Conservation (phyloP, 73 alveolate species). For the Symbiodinium pilosum region DNA sequence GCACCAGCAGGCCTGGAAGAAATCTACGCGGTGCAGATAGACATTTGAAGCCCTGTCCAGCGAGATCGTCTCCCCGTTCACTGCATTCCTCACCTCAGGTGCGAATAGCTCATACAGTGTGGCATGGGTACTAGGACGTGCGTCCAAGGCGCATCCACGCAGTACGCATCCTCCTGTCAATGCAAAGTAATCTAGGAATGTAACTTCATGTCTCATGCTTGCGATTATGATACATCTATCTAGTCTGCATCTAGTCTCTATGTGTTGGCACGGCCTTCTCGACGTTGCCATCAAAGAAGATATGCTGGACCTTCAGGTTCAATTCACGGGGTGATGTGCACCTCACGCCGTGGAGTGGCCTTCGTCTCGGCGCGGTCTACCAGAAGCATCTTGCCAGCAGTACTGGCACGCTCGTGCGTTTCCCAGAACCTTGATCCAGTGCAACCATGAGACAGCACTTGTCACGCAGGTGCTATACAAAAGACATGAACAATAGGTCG, state of each 20-base stretch:
- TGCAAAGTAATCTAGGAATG: too few relatives aligned
- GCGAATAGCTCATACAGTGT: neutral
- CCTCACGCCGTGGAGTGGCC: too few relatives aligned
- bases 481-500: too few relatives aligned
- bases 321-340: too few relatives aligned
- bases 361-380: conserved; percentile 90
- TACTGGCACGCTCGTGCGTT: conserved; percentile 42
- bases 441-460: too few relatives aligned
- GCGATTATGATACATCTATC: too few relatives aligned
- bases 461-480: neutral
- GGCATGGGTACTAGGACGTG: neutral
- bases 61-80: conserved; percentile 58
- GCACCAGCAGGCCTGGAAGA: conserved; percentile 37
- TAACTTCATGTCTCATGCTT: too few relatives aligned
- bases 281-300: conserved; percentile 88
- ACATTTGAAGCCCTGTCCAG: conserved; percentile 23
- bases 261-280: conserved; percentile 41
- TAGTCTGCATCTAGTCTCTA: too few relatives aligned
- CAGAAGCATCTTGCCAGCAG: conserved; percentile 70
- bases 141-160: conserved; percentile 38
- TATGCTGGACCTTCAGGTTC: conserved; percentile 86
- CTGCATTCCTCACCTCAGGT: conserved; percentile 78
- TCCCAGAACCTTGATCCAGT: conserved; percentile 94
- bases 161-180: conserved; percentile 60
- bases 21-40: conserved; percentile 73